These are phyloP conservation scores for Orbilia javanica DNA, from an alignment of 2,329 filamentous ascomycete genomes.

Conservation along the genomic window DNA sequence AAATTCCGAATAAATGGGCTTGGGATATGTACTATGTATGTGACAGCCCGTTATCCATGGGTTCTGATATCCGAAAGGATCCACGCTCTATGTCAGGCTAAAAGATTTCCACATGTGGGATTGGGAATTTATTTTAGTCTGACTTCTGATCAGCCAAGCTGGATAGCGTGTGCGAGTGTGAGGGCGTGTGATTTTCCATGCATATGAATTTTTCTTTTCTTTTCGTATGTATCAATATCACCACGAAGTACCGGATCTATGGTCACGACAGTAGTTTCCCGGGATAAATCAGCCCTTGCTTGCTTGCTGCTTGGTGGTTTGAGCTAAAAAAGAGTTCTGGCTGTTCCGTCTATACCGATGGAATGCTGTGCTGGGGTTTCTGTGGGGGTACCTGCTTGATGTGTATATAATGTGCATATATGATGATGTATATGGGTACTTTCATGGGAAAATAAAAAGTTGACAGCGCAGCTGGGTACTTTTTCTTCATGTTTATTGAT, in stretches of 20 bases:
- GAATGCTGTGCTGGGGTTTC: neutral
- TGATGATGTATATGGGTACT: slow-evolving; percentile 26
- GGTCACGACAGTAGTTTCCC: slow-evolving; percentile 11
- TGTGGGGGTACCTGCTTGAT: slow-evolving; percentile 55
- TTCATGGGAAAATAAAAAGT: slow-evolving; percentile 26
- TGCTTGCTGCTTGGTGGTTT: too few species aligned
- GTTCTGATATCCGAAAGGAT: slow-evolving; percentile 27
- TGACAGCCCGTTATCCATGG: slow-evolving; percentile 41
- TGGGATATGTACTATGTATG: slow-evolving; percentile 23
- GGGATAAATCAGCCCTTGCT: slow-evolving; percentile 44
- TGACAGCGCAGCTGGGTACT: slow-evolving; percentile 27
- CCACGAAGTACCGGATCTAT: slow-evolving; percentile 12
- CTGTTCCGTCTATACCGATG: slow-evolving; percentile 17
- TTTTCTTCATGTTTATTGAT: slow-evolving; percentile 48
- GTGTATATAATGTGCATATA: too few species aligned
- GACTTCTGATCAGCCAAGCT: slow-evolving; percentile 17
- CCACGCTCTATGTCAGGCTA: slow-evolving; percentile 30
- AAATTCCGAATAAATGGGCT: slow-evolving; percentile 58
- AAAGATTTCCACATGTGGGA: slow-evolving; percentile 34
- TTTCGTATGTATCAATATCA: slow-evolving; percentile 20
- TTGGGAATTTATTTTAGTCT: slow-evolving; percentile 10
- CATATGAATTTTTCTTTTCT: slow-evolving; percentile 3
- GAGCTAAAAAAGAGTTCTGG: too few species aligned
- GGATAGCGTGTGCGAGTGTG: too few species aligned
- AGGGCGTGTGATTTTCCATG: slow-evolving; percentile 10